phyloP scores from a whole-genome alignment of 2,329 filamentous ascomycete species.

The Basipetospora sp. region DNA sequence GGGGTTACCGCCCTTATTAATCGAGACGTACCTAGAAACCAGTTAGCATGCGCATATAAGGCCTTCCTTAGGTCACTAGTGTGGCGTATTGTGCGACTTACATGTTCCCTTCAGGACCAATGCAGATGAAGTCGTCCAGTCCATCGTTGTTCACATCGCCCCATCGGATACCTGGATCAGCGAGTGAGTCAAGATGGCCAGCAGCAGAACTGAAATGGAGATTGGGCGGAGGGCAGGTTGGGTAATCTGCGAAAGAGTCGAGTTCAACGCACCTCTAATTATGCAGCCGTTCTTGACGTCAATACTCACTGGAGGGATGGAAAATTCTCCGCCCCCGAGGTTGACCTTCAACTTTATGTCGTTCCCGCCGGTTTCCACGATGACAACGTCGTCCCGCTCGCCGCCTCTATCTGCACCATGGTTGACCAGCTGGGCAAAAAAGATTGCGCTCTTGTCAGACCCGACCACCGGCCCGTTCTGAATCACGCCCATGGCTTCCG shows the following conservation, averaged over 20 bases:
- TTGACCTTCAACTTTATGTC: neutral
- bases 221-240: neutral
- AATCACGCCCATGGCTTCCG: neutral
- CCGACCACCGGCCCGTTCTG: neutral
- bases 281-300: neutral
- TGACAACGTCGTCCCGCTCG: neutral
- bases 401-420: neutral
- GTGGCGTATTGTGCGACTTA: neutral
- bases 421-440: neutral
- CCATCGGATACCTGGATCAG: conserved; percentile 7
- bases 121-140: conserved; percentile 18
- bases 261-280: neutral
- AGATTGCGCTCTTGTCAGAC: neutral
- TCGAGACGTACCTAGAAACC: neutral
- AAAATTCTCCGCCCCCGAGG: neutral
- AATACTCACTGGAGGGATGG: neutral
- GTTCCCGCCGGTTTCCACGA: neutral
- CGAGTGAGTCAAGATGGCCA: too few relatives aligned
- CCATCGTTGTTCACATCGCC: conserved; percentile 10
- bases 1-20: neutral
- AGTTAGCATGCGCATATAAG: neutral
- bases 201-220: neutral
- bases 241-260: neutral
- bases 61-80: neutral
- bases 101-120: conserved; percentile 11